Conservation (phyloP, 1,284 basidiomycete genomes). For the Blastosporella zonata region DNA sequence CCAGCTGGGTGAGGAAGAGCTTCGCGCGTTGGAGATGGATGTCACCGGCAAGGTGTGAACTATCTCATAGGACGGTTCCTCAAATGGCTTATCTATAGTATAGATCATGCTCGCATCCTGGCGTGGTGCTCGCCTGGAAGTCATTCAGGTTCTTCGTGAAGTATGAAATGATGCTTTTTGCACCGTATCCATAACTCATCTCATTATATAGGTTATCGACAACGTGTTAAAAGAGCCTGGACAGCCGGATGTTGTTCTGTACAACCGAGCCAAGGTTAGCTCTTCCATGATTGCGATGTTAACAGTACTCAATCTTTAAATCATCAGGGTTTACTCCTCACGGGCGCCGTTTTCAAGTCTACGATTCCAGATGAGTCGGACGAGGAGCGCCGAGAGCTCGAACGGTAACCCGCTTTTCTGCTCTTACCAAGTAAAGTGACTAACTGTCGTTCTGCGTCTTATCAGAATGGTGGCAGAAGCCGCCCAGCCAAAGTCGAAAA, state of each 20-base stretch:
- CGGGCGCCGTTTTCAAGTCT: constrained; percentile 85
- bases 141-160: constrained; percentile 79
- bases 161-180: constrained; percentile 30
- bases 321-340: constrained; percentile 70
- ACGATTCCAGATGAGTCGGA: constrained; percentile 85
- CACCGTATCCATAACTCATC: background rate
- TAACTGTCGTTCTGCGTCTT: constrained; percentile 7
- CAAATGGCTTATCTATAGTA: background rate
- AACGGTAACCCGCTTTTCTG: constrained; percentile 51
- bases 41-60: constrained; percentile 80
- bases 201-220: constrained; percentile 62
- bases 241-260: constrained; percentile 64
- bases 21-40: constrained; percentile 88
- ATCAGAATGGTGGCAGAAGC: constrained; percentile 69
- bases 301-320: background rate
- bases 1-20: constrained; percentile 79
- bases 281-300: background rate
- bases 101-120: constrained; percentile 92
- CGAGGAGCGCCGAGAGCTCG: constrained; percentile 88
- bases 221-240: constrained; percentile 77
- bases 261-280: constrained; percentile 79
- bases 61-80: background rate
- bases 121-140: constrained; percentile 92
- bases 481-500: constrained; percentile 62
- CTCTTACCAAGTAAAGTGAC: background rate